Evolutionary conservation across 208 protist genomes (phyloP).

Genomic region (Trypanosoma vivax): DNA sequence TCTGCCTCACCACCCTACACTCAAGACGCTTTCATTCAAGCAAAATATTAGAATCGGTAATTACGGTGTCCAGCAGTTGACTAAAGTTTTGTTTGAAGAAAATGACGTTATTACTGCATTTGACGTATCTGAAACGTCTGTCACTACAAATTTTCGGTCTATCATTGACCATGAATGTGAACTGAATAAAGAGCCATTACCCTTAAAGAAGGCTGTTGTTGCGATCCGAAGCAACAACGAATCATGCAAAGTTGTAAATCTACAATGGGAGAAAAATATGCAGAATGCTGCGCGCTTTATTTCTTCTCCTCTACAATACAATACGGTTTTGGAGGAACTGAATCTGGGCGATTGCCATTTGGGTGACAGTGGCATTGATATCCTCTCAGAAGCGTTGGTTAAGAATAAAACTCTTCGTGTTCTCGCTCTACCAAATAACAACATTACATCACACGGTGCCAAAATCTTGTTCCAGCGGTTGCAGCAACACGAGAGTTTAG

Average conservation of each 20-base stretch:
- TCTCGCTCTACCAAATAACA: constrained; percentile 83
- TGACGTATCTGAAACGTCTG: constrained; percentile 47
- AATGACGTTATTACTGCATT: constrained; percentile 50
- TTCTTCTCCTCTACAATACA: constrained; percentile 40
- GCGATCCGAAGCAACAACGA: constrained; percentile 41
- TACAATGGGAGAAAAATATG: constrained; percentile 71
- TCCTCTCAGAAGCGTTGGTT: constrained; percentile 45
- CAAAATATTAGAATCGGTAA: constrained; percentile 54
- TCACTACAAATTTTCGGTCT: constrained; percentile 29
- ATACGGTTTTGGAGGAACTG: constrained; percentile 43
- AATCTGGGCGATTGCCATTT: constrained; percentile 77
- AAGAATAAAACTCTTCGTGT: constrained; percentile 57
- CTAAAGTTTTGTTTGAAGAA: constrained; percentile 45
- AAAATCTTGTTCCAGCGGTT: constrained; percentile 47
- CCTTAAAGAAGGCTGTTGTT: constrained; percentile 63
- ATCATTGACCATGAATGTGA: constrained; percentile 60
- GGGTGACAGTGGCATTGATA: constrained; percentile 53
- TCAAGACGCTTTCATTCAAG: constrained; percentile 49
- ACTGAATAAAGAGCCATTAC: constrained; percentile 60
- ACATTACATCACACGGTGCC: constrained; percentile 62
- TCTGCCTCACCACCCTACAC: constrained; percentile 33
- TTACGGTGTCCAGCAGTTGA: constrained; percentile 31
- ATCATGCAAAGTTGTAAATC: constrained; percentile 42
- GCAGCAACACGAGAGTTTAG: constrained; percentile 35
- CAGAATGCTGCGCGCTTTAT: constrained; percentile 57